Percentiles rank a stretch among this genome's conserved stretches.
Evolutionary conservation across 2,329 filamentous ascomycete genomes (phyloP).

Genomic region (Aspergillus udagawae): DNA sequence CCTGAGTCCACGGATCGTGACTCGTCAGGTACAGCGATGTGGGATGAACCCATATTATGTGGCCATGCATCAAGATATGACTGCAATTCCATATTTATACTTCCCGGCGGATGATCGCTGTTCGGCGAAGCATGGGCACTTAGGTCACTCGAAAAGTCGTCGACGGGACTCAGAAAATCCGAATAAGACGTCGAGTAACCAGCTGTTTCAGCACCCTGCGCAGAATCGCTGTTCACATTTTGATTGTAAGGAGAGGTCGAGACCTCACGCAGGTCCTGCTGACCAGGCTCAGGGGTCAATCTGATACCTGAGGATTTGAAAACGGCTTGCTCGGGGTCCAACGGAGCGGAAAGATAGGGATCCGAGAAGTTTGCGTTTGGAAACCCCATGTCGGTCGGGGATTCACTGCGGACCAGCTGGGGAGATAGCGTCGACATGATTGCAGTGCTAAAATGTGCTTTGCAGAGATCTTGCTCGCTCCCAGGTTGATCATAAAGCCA

Average conservation of each 20-base stretch:
- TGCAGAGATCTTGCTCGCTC: background rate
- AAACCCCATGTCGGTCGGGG: slow-evolving; percentile 24
- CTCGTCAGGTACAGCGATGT: background rate
- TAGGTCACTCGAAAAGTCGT: slow-evolving; percentile 24
- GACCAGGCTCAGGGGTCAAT: slow-evolving; percentile 21
- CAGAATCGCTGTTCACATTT: slow-evolving; percentile 5
- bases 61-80: slow-evolving; percentile 11
- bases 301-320: slow-evolving; percentile 32
- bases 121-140: slow-evolving; percentile 26
- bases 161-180: slow-evolving; percentile 29
- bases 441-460: background rate
- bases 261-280: slow-evolving; percentile 12
- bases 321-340: slow-evolving; percentile 35
- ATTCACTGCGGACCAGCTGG: slow-evolving; percentile 20
- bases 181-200: slow-evolving; percentile 17
- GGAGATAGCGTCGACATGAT: slow-evolving; percentile 20
- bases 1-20: background rate
- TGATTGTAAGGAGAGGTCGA: slow-evolving; percentile 12
- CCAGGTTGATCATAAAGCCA: background rate
- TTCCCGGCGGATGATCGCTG: slow-evolving; percentile 17
- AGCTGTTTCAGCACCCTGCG: background rate
- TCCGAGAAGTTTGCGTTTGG: slow-evolving; percentile 32
- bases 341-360: slow-evolving; percentile 37
- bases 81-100: slow-evolving; percentile 16
- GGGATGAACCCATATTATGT: slow-evolving; percentile 5